These are phyloP conservation scores for Boletus patriciae DNA, from an alignment of 768 basidiomycete species.

Conservation along the genomic window DNA sequence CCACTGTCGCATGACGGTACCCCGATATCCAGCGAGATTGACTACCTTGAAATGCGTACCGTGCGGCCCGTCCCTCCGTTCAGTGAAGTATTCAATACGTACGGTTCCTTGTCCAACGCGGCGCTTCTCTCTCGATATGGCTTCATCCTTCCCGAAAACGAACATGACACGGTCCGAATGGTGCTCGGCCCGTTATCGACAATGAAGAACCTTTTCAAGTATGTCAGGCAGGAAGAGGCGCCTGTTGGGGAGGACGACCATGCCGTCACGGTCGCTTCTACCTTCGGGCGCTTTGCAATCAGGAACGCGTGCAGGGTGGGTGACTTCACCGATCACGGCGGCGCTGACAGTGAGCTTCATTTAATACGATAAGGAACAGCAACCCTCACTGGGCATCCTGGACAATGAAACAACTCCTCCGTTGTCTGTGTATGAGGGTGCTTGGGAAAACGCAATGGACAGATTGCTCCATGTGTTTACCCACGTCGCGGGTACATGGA, in stretches of 20 bases:
- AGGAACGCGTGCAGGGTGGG: conserved; percentile 31
- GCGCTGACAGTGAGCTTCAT: conserved; percentile 13
- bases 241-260: conserved; percentile 2
- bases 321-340: conserved; percentile 24
- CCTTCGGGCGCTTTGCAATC: conserved; percentile 10
- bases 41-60: conserved; percentile 67
- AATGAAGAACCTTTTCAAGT: conserved; percentile 10
- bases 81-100: conserved; percentile 74
- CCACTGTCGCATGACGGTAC: conserved; percentile 15
- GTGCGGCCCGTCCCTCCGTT: conserved; percentile 49
- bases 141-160: conserved; percentile 72
- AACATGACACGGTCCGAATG: conserved; percentile 53
- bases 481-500: conserved; percentile 24
- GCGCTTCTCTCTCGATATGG: conserved; percentile 69
- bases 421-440: background rate
- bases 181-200: conserved; percentile 25
- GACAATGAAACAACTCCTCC: conserved; percentile 10
- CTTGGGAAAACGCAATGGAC: conserved; percentile 16
- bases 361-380: conserved; percentile 28
- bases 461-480: conserved; percentile 20
- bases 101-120: conserved; percentile 66
- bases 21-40: conserved; percentile 25
- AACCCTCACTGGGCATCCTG: conserved; percentile 14
- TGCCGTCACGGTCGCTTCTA: conserved; percentile 20
- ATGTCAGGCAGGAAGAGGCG: conserved; percentile 10